A percentile compares a stretch with the other conserved stretches of the same genome.
Conservation (phyloP, 148 eudicot species). For the Cornus kousa region DNA sequence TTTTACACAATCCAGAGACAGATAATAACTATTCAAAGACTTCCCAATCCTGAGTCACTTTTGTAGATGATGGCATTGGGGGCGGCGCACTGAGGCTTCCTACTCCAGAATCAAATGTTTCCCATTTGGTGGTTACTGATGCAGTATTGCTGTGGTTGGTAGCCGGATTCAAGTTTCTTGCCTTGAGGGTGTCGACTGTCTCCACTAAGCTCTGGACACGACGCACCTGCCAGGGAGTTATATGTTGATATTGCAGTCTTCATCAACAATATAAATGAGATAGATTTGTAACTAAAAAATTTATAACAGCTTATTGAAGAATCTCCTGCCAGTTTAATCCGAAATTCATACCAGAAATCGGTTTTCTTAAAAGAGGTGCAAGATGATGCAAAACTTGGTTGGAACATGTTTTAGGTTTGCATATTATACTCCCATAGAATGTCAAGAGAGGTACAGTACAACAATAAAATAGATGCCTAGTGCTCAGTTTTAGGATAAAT, state of each 20-base stretch:
- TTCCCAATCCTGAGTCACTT: slow-evolving; percentile 50
- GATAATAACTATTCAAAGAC: slow-evolving; percentile 24
- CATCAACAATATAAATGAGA: not conserved
- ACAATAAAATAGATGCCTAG: not conserved
- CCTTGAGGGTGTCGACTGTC: slow-evolving; percentile 56
- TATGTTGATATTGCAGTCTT: not conserved
- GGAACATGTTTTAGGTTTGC: not conserved
- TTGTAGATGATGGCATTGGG: slow-evolving; percentile 42
- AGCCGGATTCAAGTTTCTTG: slow-evolving; percentile 42
- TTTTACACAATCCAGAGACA: not conserved
- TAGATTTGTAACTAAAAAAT: not conserved
- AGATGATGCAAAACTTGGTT: not conserved
- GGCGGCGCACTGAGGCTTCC: slow-evolving; percentile 38
- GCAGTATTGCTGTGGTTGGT: slow-evolving; percentile 27
- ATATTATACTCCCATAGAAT: not conserved
- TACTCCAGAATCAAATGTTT: slow-evolving; percentile 47
- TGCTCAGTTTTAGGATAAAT: not conserved
- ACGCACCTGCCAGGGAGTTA: slow-evolving; percentile 46
- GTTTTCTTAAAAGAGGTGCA: not conserved
- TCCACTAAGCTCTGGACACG: slow-evolving; percentile 80
- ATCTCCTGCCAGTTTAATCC: not conserved
- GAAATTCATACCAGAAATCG: not conserved
- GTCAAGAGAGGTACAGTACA: not conserved
- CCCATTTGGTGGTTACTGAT: slow-evolving; percentile 45
- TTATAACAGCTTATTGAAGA: not conserved